Conservation (phyloP, 345 rosid species). For the Gossypium arboreum region DNA sequence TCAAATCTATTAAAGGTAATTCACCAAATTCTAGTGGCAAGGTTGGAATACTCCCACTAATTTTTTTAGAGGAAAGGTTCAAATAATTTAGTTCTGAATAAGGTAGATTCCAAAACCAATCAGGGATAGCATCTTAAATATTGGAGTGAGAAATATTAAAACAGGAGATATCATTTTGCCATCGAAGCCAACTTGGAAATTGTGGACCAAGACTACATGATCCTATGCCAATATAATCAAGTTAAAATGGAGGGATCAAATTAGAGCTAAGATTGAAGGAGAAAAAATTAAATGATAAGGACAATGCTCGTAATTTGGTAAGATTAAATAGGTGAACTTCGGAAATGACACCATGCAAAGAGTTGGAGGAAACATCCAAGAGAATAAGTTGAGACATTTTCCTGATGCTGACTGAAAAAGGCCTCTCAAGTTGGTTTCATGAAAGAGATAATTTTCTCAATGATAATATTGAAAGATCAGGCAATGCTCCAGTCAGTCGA, state of each 20-base stretch:
- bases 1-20: not conserved
- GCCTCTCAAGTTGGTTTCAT: not conserved
- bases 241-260: conserved; percentile 10
- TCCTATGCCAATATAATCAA: not conserved
- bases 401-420: not conserved
- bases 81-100: not conserved
- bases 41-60: not conserved
- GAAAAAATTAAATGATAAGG: not conserved
- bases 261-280: not conserved
- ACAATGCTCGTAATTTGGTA: not conserved
- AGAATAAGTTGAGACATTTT: conserved; percentile 14
- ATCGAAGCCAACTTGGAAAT: conserved; percentile 12
- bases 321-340: conserved; percentile 15
- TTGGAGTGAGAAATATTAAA: too few relatives aligned
- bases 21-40: not conserved
- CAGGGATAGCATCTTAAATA: not conserved
- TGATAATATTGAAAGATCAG: not conserved
- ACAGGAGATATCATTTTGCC: not conserved
- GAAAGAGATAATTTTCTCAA: not conserved
- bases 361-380: not conserved
- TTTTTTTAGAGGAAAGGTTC: conserved; percentile 10
- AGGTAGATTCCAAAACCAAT: conserved; percentile 12
- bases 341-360: not conserved
- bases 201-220: conserved; percentile 5
- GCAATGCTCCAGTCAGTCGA: not conserved